Evolutionary conservation across 2,329 filamentous ascomycete species (phyloP), one percentile per base, ranked within the genome.

Genomic region (Aciculosporium take): DNA sequence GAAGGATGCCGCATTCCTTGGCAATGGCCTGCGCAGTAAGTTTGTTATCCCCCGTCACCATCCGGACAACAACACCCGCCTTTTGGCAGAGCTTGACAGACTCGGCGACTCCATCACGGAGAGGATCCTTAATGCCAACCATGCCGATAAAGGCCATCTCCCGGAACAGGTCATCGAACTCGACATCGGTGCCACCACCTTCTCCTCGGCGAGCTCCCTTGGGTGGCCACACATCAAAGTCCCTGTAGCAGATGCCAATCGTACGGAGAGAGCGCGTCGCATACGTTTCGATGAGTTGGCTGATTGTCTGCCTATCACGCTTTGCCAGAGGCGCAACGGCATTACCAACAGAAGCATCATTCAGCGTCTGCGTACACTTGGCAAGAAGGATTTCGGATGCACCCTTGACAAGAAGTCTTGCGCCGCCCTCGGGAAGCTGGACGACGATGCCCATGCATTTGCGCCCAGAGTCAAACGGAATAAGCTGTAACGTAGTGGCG

Each of bases 221-320:
- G 4, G 86, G 86, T 25, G 88, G 87, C 87, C 87, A 94, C 40
- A 74, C 72, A 20, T 84, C 74, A 49, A 91, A 94, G 51, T 94
- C 87, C 42, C 79, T 81, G 61, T 86, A 93, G 40, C 86, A 69
- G 48, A 94, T 72, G 33, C 80, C 84, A 50, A 94, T 93, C 1
- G 87, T 93, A 47, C 87, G 76, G 25, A 94, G 69, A 7, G 86
- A 93, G 15, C 81, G 73, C 21, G 74, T 76, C 8, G 87, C 87
- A 56, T 94, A 94, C 36, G 70, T 73, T 47, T 79, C 76, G 50
- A 94, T 93, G 37, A 86, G 67, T 18, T 69, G 64, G 48, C 74
- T 72, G 47, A 94, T 57, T 7, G 63, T 69, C 46, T 71, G 61
- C 40, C 66, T 65, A 48, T 79, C 74, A 34, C 73, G 68, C 20